phyloP scores from a whole-genome alignment of 495 filamentous ascomycete genomes.

The Aspergillus bridgeri region DNA sequence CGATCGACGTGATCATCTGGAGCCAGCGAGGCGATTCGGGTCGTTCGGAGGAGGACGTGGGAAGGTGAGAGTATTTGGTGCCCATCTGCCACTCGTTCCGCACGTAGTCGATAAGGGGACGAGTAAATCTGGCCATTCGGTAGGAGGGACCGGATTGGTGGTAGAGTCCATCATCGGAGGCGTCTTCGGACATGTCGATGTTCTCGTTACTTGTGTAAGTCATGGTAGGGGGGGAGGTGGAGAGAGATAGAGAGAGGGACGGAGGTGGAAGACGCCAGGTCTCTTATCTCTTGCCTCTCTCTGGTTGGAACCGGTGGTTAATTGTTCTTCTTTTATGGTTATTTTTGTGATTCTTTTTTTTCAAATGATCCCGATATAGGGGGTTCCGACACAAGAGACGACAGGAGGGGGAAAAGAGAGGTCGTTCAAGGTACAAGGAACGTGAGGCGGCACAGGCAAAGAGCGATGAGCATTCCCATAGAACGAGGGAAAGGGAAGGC shows the following conservation, averaged over 20 bases:
- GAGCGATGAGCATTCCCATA: not conserved
- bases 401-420: not conserved
- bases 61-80: conserved; percentile 23
- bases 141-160: conserved; percentile 8
- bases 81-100: conserved; percentile 45
- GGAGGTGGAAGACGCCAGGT: not conserved
- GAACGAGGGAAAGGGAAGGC: not conserved
- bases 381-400: not conserved
- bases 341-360: not conserved
- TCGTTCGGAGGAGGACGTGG: conserved; percentile 17
- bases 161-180: conserved; percentile 15
- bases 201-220: conserved; percentile 12
- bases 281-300: not conserved
- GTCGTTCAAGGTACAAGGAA: not conserved
- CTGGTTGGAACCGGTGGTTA: too few relatives aligned
- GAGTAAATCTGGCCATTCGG: conserved; percentile 18
- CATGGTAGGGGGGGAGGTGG: not conserved
- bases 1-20: conserved; percentile 31
- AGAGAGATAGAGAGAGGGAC: not conserved
- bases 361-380: not conserved
- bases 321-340: not conserved
- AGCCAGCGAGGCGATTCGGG: conserved; percentile 24
- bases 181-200: conserved; percentile 22
- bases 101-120: conserved; percentile 44
- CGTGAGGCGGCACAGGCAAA: not conserved